Evolutionary conservation across 352 stramenopile species (phyloP).

Genomic region (Globisporangium emineosum): DNA sequence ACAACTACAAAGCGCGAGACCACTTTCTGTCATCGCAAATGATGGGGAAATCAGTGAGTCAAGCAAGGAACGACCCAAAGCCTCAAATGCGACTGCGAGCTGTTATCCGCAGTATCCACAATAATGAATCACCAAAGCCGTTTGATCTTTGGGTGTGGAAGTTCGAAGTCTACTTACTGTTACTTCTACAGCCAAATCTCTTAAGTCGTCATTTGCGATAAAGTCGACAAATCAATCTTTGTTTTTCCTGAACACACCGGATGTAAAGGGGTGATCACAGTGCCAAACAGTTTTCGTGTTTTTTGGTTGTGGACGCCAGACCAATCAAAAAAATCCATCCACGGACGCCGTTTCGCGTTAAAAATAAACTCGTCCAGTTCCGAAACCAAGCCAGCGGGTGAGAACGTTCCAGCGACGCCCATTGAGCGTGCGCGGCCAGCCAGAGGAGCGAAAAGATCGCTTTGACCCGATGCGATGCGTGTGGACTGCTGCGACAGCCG

Average conservation of each 20-base stretch:
- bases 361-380: neutral
- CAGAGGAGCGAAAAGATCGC: neutral
- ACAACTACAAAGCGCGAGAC: no score
- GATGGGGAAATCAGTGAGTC: no score
- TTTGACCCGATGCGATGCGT: neutral
- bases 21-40: no score
- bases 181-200: neutral
- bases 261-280: neutral
- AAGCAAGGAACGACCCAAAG: no score
- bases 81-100: no score
- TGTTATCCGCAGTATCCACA: no score
- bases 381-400: neutral
- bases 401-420: neutral
- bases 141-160: neutral
- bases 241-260: neutral
- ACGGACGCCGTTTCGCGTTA: neutral
- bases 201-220: neutral
- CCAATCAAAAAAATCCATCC: neutral
- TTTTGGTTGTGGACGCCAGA: neutral
- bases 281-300: neutral
- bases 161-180: neutral
- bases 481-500: neutral
- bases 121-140: no score
- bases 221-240: neutral
- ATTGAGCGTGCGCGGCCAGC: neutral